Conservation (phyloP, 2,329 filamentous ascomycete genomes). For the Seiridium unicorne region DNA sequence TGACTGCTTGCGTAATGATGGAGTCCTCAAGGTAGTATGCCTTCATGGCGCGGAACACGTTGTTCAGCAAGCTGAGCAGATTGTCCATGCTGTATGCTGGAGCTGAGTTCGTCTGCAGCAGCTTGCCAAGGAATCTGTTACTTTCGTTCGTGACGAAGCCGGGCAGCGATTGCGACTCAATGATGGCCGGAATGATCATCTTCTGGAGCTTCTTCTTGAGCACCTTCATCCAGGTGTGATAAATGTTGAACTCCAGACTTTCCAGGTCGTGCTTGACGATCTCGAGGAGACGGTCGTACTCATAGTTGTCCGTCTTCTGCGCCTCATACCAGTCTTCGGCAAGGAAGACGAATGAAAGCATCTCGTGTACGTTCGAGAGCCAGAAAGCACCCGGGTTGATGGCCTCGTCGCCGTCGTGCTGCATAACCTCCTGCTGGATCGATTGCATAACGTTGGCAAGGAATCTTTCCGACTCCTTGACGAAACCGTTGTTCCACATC, state of each 20-base stretch:
- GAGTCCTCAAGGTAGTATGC: constrained; percentile 95
- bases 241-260: constrained; percentile 99
- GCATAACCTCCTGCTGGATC: constrained; percentile 99
- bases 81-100: constrained; percentile 99
- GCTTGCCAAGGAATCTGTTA: constrained; percentile 96
- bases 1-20: constrained; percentile 94
- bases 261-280: constrained; percentile 99
- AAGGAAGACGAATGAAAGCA: constrained; percentile 98
- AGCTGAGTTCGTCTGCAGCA: constrained; percentile 83
- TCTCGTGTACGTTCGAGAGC: constrained; percentile 98
- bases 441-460: constrained; percentile 99
- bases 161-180: constrained; percentile 95
- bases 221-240: constrained; percentile 99
- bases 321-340: constrained; percentile 99
- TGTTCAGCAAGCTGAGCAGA: constrained; percentile 90
- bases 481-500: constrained; percentile 99
- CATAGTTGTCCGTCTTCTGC: constrained; percentile 98
- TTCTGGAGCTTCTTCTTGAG: constrained; percentile 99
- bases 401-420: constrained; percentile 94
- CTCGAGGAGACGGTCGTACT: constrained; percentile 94
- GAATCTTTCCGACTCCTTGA: constrained; percentile 98
- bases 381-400: constrained; percentile 98
- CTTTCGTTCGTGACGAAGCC: constrained; percentile 99
- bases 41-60: constrained; percentile 98
- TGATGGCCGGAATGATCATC: constrained; percentile 99